These are phyloP conservation scores for Fusarium haematococcum DNA, from an alignment of 2,329 filamentous ascomycete genomes.

Conservation along the genomic window DNA sequence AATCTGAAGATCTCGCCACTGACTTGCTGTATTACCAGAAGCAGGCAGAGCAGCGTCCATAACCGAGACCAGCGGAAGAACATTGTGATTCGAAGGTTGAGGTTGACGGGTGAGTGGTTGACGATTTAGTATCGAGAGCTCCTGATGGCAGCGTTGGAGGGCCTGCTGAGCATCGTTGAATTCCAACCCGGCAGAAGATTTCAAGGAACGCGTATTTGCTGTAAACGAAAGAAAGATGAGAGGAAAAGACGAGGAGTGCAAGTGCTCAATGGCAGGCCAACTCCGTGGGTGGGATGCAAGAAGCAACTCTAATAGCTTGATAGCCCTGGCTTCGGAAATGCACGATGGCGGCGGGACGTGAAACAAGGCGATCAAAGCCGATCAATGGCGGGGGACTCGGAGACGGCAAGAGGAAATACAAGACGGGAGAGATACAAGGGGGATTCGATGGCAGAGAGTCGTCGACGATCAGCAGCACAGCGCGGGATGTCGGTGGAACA, in stretches of 20 bases:
- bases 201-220: neutral
- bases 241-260: neutral
- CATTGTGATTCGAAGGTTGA: conserved; percentile 47
- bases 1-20: conserved; percentile 49
- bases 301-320: conserved; percentile 22
- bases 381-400: conserved; percentile 29
- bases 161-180: conserved; percentile 34
- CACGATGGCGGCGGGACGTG: conserved; percentile 10
- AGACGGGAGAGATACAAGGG: conserved; percentile 19
- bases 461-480: conserved; percentile 36
- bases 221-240: neutral
- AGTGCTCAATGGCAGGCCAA: neutral
- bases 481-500: conserved; percentile 27
- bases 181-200: conserved; percentile 5
- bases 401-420: conserved; percentile 20
- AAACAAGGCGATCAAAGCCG: conserved; percentile 34
- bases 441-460: conserved; percentile 16
- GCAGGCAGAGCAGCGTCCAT: conserved; percentile 55
- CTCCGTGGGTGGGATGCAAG: neutral
- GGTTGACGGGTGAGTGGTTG: conserved; percentile 4
- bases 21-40: conserved; percentile 53
- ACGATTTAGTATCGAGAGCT: conserved; percentile 26
- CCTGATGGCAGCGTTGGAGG: conserved; percentile 26
- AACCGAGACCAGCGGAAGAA: conserved; percentile 48
- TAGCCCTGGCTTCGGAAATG: conserved; percentile 15